Percentiles rank a stretch among this genome's conserved stretches.
Conservation (phyloP, 495 filamentous ascomycete genomes). For the Penicillium lagena region DNA sequence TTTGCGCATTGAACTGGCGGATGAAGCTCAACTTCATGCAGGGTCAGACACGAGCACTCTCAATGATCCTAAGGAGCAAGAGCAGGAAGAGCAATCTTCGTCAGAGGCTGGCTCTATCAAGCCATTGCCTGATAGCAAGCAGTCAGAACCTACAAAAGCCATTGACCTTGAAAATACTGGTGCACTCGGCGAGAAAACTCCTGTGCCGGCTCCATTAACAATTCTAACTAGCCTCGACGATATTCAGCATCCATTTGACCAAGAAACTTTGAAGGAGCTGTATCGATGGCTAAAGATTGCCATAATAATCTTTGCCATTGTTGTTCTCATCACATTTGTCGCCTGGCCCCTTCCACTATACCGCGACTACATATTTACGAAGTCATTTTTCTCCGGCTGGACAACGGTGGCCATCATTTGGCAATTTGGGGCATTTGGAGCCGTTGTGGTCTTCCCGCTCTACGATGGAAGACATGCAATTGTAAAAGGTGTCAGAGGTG, state of each 20-base stretch:
- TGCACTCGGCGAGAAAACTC: background rate
- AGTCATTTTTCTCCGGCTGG: slow-evolving; percentile 42
- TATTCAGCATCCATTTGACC: slow-evolving; percentile 28
- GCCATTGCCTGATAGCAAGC: background rate
- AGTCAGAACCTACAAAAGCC: slow-evolving; percentile 1
- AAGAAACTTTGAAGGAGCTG: slow-evolving; percentile 23
- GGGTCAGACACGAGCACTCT: slow-evolving; percentile 9
- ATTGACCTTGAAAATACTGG: slow-evolving; percentile 7
- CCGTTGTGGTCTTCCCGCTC: slow-evolving; percentile 38
- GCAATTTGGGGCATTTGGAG: slow-evolving; percentile 36
- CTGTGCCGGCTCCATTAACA: background rate
- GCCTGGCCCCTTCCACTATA: slow-evolving; percentile 40
- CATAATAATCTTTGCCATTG: slow-evolving; percentile 29
- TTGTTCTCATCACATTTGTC: slow-evolving; percentile 33
- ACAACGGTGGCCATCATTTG: slow-evolving; percentile 39
- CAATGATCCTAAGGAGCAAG: slow-evolving; percentile 5
- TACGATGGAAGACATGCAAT: slow-evolving; percentile 38
- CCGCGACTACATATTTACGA: slow-evolving; percentile 37
- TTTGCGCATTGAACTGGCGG: slow-evolving; percentile 32
- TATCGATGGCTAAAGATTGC: slow-evolving; percentile 32
- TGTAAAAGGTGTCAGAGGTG: slow-evolving; percentile 15
- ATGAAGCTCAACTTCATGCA: slow-evolving; percentile 15
- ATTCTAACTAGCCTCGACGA: slow-evolving; percentile 15
- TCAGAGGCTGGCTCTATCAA: background rate
- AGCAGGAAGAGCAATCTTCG: background rate